Percentiles rank a stretch among this genome's conserved stretches.
These are phyloP conservation scores for Eragrostis tef DNA, from an alignment of 202 grass and related monocot species.

Conservation along the genomic window DNA sequence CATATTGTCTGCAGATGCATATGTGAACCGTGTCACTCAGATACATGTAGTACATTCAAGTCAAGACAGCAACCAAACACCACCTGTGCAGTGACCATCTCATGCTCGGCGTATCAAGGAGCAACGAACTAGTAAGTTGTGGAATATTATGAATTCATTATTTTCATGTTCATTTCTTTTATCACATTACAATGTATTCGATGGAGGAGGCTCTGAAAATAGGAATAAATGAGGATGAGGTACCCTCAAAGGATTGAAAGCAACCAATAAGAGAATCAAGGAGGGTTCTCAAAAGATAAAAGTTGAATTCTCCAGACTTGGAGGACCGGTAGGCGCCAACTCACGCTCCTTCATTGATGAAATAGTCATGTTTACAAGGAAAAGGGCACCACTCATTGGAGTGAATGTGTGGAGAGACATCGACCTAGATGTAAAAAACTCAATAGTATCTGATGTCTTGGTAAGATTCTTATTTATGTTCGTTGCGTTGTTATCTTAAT, in stretches of 20 bases:
- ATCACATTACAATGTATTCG: neutral
- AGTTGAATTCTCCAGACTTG: neutral
- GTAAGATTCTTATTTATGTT: neutral
- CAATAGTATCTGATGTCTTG: neutral
- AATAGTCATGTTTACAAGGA: neutral
- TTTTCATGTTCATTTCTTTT: neutral
- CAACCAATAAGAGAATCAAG: neutral
- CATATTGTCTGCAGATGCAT: neutral
- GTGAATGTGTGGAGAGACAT: neutral
- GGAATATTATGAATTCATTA: neutral
- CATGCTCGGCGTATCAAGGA: neutral
- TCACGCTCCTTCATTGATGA: neutral
- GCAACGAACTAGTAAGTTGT: neutral
- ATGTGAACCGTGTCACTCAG: no score
- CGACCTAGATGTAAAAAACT: neutral
- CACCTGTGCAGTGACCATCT: neutral
- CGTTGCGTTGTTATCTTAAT: neutral
- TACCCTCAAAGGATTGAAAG: neutral
- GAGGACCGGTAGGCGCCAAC: neutral
- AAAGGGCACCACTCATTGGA: neutral
- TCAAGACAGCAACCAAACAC: neutral
- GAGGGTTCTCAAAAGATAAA: neutral
- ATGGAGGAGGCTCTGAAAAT: neutral
- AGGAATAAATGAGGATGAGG: neutral
- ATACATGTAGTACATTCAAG: neutral